phyloP scores from a whole-genome alignment of 169 alveolate genomes.

The Theileria parva region DNA sequence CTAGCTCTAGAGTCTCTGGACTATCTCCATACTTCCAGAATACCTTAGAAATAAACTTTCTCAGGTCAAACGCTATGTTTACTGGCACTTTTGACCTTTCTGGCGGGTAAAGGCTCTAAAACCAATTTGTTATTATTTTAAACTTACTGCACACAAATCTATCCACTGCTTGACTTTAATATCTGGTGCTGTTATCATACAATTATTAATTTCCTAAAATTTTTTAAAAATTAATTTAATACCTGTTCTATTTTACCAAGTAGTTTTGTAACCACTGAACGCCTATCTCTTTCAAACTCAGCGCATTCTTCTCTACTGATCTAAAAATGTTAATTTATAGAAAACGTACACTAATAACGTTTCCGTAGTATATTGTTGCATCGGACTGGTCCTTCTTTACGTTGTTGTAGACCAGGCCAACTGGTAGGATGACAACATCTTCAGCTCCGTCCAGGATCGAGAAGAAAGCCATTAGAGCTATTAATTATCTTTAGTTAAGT shows the following conservation, averaged over 20 bases:
- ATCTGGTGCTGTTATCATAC: slow-evolving; percentile 80
- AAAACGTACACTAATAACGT: slow-evolving; percentile 73
- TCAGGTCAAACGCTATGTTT: slow-evolving; percentile 77
- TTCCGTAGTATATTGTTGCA: slow-evolving; percentile 84
- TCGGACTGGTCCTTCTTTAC: slow-evolving; percentile 81
- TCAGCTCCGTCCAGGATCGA: slow-evolving; percentile 90
- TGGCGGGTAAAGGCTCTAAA: slow-evolving; percentile 82
- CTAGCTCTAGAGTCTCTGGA: slow-evolving; percentile 72
- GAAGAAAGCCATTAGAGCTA: slow-evolving; percentile 87
- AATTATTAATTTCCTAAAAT: slow-evolving; percentile 74
- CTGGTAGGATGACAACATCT: slow-evolving; percentile 87
- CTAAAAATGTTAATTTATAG: slow-evolving; percentile 21
- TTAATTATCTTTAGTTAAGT: neutral
- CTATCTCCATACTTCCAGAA: slow-evolving; percentile 81
- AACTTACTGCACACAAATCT: slow-evolving; percentile 69
- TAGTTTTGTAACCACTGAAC: slow-evolving; percentile 73
- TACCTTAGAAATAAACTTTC: slow-evolving; percentile 77
- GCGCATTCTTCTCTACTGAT: slow-evolving; percentile 69
- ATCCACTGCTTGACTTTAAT: slow-evolving; percentile 77
- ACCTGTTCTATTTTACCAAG: slow-evolving; percentile 71
- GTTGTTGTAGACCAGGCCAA: slow-evolving; percentile 82
- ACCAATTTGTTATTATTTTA: neutral
- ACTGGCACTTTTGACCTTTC: slow-evolving; percentile 82
- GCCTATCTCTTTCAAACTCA: slow-evolving; percentile 75
- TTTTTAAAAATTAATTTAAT: neutral